Conservation (phyloP, 2,329 filamentous ascomycete species). For the Venturia oleaginea region DNA sequence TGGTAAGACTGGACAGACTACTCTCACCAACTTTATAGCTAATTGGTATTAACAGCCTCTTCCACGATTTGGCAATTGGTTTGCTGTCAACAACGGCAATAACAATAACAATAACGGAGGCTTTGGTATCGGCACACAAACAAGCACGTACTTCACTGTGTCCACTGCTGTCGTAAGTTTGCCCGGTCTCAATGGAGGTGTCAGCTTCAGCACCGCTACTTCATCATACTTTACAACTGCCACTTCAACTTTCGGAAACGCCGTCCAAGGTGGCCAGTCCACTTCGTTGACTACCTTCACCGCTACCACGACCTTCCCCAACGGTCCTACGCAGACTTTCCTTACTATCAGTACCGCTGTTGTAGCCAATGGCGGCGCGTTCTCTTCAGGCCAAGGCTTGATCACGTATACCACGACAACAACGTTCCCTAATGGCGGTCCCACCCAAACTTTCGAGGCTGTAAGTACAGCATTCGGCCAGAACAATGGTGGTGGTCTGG, state of each 20-base stretch:
- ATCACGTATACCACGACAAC: constrained; percentile 2
- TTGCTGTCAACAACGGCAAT: constrained; percentile 5
- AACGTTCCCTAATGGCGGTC: constrained; percentile 4
- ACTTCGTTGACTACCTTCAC: background rate
- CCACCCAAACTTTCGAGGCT: background rate
- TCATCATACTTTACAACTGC: background rate
- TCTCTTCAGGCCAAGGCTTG: background rate
- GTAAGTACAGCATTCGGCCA: constrained; percentile 3
- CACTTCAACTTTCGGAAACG: background rate
- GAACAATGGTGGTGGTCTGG: background rate
- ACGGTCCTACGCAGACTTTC: constrained; percentile 8
- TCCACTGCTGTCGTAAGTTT: background rate
- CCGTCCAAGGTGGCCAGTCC: background rate
- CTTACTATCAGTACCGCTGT: constrained; percentile 1
- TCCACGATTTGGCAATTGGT: constrained; percentile 7
- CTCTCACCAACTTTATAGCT: background rate
- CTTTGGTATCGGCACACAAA: background rate
- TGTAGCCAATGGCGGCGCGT: background rate
- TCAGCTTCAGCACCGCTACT: background rate
- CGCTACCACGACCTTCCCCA: constrained; percentile 6
- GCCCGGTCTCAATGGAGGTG: constrained; percentile 1
- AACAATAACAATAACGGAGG: background rate
- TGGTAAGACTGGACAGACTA: background rate
- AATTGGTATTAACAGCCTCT: background rate
- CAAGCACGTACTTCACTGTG: background rate